These are phyloP conservation scores for Dalbergia oliveri DNA, from an alignment of 306 rosid genomes.

Conservation along the genomic window DNA sequence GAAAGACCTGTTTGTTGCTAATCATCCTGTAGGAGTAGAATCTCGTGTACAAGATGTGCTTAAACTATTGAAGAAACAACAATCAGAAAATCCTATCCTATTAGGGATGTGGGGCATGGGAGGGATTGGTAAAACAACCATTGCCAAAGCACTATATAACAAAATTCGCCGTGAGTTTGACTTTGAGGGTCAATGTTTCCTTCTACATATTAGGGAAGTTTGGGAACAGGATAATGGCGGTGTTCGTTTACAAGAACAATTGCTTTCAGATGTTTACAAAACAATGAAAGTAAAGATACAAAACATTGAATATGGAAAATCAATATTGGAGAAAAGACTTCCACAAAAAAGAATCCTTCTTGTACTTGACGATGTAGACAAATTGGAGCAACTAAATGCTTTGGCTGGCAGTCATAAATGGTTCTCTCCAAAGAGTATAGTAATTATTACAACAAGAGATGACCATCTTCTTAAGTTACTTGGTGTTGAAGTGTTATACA, in stretches of 20 bases:
- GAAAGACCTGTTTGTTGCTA: neutral
- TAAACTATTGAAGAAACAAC: too few species aligned
- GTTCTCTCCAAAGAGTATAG: constrained; percentile 30
- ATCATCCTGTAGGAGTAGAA: neutral
- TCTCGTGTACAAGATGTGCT: neutral
- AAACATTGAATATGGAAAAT: neutral
- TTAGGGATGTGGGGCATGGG: neutral
- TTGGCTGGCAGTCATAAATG: constrained; percentile 32
- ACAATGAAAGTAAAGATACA: neutral
- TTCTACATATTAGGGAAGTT: neutral
- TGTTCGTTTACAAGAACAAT: neutral
- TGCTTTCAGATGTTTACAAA: neutral
- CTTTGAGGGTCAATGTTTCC: neutral
- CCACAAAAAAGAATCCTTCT: neutral
- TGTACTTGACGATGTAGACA: constrained; percentile 40
- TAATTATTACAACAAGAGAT: constrained; percentile 41
- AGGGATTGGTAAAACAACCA: neutral
- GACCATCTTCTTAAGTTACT: neutral
- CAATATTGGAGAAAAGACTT: constrained; percentile 5
- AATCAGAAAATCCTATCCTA: neutral
- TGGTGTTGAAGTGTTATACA: neutral
- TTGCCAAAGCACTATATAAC: neutral
- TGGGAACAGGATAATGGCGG: neutral
- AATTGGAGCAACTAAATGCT: constrained; percentile 3
- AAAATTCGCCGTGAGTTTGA: neutral